Base-by-base conservation (phyloP, 139 green algal genomes). In the Tetradesmus lagerheimii region DNA sequence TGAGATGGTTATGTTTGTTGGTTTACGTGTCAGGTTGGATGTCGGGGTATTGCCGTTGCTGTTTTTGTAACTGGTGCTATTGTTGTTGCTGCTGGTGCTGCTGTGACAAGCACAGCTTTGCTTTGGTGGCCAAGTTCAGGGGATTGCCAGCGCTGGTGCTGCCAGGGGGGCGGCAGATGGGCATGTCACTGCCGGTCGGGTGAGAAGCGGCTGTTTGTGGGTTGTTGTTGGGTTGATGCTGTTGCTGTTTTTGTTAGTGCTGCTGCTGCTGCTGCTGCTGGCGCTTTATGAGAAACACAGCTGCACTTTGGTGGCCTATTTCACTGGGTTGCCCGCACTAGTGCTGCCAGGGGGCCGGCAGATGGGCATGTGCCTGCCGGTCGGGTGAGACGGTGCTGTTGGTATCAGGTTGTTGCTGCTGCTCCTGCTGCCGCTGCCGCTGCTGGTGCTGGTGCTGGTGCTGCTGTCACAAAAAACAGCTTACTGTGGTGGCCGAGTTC, bases 301-400 rank as follows among this genome's bases (percentile, higher is more conserved):
- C n/a, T n/a, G n/a, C n/a, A n/a, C n/a, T n/a, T n/a, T n/a, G n/a
- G n/a, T n/a, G 53, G n/a, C 4, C 31, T 35, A 37, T 18, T 8
- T 29, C 4, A 38, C 90, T 76, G 79, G 93, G 90, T 23, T 90
- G 88, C 77, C 80, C 43, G 14, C 76, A 95, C 20, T 97, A 95
- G 94, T 93, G 93, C 45, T 98, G 96, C 93, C 80, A 93, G 37
- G 45, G 90, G 31, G 79, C 81, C 6, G 86, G 86, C 75, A 98
- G 97, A 92, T 93, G 97, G 77, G 82, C 27, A 43, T 50, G 35
- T 43, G n/a, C 95, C 29, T 96, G 95, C 67, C 90, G 97, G 47
- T 96, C 93, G 37, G 96, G 96, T 34, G 90, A 97, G 37, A 93
- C 81, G 9, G 37, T 97, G 31, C 96, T 95, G 0, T 18, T 94